A percentile compares a stretch with the other conserved stretches of the same genome.
Conservation (phyloP, 1,139 yeast genomes). For the Blastobotrys persicus region DNA sequence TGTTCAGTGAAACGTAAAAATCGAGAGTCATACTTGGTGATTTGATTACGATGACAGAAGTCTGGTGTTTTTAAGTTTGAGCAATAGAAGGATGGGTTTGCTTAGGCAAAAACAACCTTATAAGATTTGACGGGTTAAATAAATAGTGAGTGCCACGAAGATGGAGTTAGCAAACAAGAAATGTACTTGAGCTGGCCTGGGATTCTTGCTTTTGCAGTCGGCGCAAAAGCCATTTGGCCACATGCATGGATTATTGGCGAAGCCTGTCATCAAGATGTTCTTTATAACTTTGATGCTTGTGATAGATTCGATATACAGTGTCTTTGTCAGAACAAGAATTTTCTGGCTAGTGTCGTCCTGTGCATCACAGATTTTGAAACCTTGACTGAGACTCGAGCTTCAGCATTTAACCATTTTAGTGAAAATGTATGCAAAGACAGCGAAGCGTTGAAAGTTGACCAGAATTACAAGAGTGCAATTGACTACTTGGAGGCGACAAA, state of each 20-base stretch:
- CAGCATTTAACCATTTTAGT: conserved; percentile 36
- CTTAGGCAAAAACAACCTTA: not conserved
- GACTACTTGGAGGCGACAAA: conserved; percentile 19
- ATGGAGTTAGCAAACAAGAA: no score
- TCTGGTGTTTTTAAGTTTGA: no score
- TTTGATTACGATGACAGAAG: no score
- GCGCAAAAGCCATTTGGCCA: conserved; percentile 33
- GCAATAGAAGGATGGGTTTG: no score
- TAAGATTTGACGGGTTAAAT: not conserved
- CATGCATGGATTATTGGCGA: conserved; percentile 35
- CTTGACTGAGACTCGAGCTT: conserved; percentile 25
- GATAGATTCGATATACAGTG: conserved; percentile 32
- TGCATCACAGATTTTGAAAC: conserved; percentile 24
- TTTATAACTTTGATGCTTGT: conserved; percentile 31
- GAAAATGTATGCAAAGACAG: conserved; percentile 30
- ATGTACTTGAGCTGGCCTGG: no score
- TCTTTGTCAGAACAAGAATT: conserved; percentile 33
- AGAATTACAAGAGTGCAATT: conserved; percentile 26
- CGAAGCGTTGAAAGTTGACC: conserved; percentile 25
- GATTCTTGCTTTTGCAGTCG: not conserved
- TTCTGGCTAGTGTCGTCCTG: conserved; percentile 34
- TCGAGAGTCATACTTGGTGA: no score
- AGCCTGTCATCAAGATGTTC: conserved; percentile 33
- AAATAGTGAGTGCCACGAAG: no score
- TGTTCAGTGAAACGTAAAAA: no score